Evolutionary conservation across 306 rosid species (phyloP), one percentile per base, ranked within the genome.

Genomic region (Amphicarpaea edgeworthii): DNA sequence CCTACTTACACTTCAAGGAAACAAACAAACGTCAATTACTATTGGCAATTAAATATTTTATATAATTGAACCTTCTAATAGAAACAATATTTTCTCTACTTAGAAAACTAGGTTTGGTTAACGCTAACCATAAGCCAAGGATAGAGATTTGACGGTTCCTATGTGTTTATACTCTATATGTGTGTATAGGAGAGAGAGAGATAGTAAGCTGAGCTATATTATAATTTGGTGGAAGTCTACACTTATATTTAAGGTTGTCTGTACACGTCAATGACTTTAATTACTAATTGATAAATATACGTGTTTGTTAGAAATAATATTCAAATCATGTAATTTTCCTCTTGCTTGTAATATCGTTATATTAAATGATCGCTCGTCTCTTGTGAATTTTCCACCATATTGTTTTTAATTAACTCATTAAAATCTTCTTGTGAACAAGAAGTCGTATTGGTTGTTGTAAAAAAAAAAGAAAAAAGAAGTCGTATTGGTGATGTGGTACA

Each of bases 1-100:
- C 63, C 75, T 79, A 70, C 79, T 83, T 85, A 79, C 76, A 79
- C 63, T 81, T 79, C 54, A 84, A 84, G 85, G 24, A 72, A 77
- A 40, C 69, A 77, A 85, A 45, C 23, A 59, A 69, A 46, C 47
- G n/a, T 41, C 57, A 16, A 28, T 47, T 72, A 54, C 66, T 32
- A 30, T 64, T 24, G 59, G 43, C 74, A 55, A 70, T 61, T 66
- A 26, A 61, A 20, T 43, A 32, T 59, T 63, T 59, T 45, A 41
- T 83, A 42, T 70, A 15, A 57, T 58, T 76, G 30, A 40, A 24
- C 75, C 37, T 54, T 47, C 41, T 73, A 73, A 34, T 12, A 14
- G 20, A 15, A 16, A 3, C 76, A 28, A 3, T 69, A 6, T 50
- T 32, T 69, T 69, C 28, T 76, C 49, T 12, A 63, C 60, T 40